These are phyloP conservation scores for Parafenestella ontariensis DNA, from an alignment of 2,329 filamentous ascomycete species.

Conservation along the genomic window DNA sequence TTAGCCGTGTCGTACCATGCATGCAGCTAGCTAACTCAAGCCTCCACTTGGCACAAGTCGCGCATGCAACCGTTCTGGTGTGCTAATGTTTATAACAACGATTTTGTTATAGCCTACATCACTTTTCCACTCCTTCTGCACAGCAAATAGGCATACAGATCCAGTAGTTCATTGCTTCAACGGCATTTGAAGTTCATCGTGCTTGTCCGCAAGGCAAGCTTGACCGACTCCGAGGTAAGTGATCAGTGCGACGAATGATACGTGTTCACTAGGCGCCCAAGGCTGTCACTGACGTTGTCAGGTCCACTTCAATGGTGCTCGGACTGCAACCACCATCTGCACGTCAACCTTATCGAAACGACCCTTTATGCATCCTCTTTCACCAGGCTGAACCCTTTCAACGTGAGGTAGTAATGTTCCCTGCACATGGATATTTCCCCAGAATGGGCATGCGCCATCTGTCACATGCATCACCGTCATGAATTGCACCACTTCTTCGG, in stretches of 20 bases:
- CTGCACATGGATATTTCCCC: no score
- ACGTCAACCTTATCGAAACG: conserved; percentile 6
- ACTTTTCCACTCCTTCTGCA: no score
- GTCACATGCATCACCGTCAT: background rate
- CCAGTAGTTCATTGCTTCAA: no score
- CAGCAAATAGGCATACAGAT: no score
- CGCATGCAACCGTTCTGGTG: background rate
- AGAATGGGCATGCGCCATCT: background rate
- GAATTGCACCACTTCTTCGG: no score
- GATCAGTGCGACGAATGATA: conserved; percentile 1
- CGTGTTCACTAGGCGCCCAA: conserved; percentile 4
- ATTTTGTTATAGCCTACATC: background rate
- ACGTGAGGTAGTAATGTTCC: no score
- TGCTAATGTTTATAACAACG: background rate
- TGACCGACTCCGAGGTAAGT: background rate
- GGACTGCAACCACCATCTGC: conserved; percentile 2
- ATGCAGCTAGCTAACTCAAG: background rate
- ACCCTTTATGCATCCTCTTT: conserved; percentile 1
- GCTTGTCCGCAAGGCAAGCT: background rate
- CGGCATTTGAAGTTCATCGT: no score
- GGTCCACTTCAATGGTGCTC: background rate
- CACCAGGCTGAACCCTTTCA: background rate
- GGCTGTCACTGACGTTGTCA: conserved; percentile 1
- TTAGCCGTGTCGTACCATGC: background rate
- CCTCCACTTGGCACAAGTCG: background rate